phyloP scores from a whole-genome alignment of 2,329 filamentous ascomycete species.

The Canariomyces notabilis region DNA sequence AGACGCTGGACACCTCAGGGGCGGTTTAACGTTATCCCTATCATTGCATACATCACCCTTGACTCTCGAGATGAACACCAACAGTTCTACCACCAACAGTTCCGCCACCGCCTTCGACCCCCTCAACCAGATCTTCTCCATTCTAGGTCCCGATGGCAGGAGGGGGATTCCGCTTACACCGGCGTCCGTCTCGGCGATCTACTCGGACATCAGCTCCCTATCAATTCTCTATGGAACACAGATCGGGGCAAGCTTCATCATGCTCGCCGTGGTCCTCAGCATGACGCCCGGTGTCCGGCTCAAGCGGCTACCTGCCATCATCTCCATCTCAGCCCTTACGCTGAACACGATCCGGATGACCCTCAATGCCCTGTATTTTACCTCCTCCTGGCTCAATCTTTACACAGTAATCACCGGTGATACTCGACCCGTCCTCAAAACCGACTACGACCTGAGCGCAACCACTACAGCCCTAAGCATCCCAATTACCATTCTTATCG shows the following conservation, averaged over 20 bases:
- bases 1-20: too few relatives aligned
- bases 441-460: constrained; percentile 35
- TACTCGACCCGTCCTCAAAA: constrained; percentile 40
- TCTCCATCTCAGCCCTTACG: constrained; percentile 59
- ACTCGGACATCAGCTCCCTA: constrained; percentile 32
- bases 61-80: too few relatives aligned
- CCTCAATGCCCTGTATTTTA: constrained; percentile 55
- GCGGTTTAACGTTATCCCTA: too few relatives aligned
- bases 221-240: constrained; percentile 57
- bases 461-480: constrained; percentile 39
- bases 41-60: too few relatives aligned
- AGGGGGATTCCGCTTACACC: constrained; percentile 32
- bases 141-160: constrained; percentile 31
- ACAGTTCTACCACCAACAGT: constrained; percentile 4
- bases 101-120: constrained; percentile 30
- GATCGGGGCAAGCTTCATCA: constrained; percentile 61
- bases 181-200: constrained; percentile 30
- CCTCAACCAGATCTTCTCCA: constrained; percentile 32
- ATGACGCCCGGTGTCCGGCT: constrained; percentile 65
- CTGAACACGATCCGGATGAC: constrained; percentile 56
- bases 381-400: constrained; percentile 54
- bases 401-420: constrained; percentile 57
- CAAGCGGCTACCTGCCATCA: constrained; percentile 55
- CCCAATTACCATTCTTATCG: constrained; percentile 41
- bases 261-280: constrained; percentile 60